These are phyloP conservation scores for Ambrosiella cleistominuta DNA, from an alignment of 2,329 filamentous ascomycete species.

Conservation along the genomic window DNA sequence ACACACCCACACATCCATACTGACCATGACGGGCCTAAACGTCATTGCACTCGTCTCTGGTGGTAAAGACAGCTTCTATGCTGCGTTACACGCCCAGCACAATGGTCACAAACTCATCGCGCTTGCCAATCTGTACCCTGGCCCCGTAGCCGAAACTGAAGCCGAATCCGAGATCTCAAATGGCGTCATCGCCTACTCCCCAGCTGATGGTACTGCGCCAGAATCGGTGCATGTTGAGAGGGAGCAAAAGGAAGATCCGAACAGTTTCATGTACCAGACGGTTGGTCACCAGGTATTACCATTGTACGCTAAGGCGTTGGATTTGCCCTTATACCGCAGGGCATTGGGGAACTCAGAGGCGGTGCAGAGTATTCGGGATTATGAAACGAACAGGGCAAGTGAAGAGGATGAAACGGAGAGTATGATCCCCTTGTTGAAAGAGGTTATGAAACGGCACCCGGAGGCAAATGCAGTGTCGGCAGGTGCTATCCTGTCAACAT, in stretches of 20 bases:
- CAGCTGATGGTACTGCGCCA: conserved; percentile 8
- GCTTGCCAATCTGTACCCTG: conserved; percentile 71
- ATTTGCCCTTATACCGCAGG: conserved; percentile 67
- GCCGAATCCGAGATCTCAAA: conserved; percentile 12
- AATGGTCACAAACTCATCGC: conserved; percentile 77
- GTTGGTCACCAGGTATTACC: conserved; percentile 78
- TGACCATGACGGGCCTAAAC: conserved; percentile 29
- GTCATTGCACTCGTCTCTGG: conserved; percentile 90
- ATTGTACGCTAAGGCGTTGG: conserved; percentile 62
- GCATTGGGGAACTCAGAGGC: conserved; percentile 51
- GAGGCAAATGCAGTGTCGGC: conserved; percentile 73
- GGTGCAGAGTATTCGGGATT: conserved; percentile 54
- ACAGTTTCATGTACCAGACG: conserved; percentile 99
- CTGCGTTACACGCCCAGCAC: conserved; percentile 70
- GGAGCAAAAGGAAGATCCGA: conserved; percentile 38
- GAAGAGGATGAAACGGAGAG: conserved; percentile 74
- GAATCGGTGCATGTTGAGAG: conserved; percentile 6
- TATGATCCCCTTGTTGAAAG: conserved; percentile 55
- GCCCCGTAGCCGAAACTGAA: conserved; percentile 4
- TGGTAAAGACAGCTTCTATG: conserved; percentile 94
- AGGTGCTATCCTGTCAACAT: conserved; percentile 84
- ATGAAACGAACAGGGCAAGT: conserved; percentile 25
- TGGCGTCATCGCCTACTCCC: conserved; percentile 14
- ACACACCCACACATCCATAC: background rate
- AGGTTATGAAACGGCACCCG: conserved; percentile 52